Percentiles rank a stretch among this genome's conserved stretches.
Conservation (phyloP, 225 moss, liverwort and hornwort species). For the Sphagnum tenellum region DNA sequence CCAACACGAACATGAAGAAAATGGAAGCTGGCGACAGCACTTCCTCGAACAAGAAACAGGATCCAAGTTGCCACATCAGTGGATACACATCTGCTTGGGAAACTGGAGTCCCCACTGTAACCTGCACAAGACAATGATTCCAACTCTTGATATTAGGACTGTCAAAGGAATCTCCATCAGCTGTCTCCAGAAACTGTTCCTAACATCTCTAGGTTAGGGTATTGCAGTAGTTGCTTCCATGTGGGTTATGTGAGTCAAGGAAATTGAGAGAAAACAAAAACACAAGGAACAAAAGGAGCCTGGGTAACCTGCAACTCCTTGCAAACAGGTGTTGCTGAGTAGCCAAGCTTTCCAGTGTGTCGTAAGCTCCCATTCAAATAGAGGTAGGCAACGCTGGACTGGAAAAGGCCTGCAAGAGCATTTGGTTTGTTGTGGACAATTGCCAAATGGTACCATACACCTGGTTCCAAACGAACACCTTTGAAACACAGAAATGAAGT, state of each 20-base stretch:
- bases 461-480: constrained; percentile 73
- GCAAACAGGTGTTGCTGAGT: constrained; percentile 71
- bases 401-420: constrained; percentile 95
- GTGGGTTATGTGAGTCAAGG: no score
- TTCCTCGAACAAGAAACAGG: constrained; percentile 95
- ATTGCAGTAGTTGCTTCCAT: no score
- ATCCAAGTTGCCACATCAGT: constrained; percentile 85
- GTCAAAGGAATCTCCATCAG: no score
- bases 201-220: no score
- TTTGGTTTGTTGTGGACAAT: constrained; percentile 96
- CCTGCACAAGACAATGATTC: constrained; percentile 17
- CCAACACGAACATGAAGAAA: constrained; percentile 82
- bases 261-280: no score
- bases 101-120: constrained; percentile 71
- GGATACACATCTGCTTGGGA: constrained; percentile 60
- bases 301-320: constrained; percentile 54
- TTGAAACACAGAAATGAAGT: constrained; percentile 76
- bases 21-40: constrained; percentile 74
- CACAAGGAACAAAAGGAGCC: background rate
- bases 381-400: constrained; percentile 83
- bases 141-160: no score
- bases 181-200: no score
- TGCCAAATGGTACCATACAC: constrained; percentile 85
- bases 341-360: constrained; percentile 91
- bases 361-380: constrained; percentile 88